Evolutionary conservation across 2,329 filamentous ascomycete genomes (phyloP).

Genomic region (Cryphonectria carpinicola): DNA sequence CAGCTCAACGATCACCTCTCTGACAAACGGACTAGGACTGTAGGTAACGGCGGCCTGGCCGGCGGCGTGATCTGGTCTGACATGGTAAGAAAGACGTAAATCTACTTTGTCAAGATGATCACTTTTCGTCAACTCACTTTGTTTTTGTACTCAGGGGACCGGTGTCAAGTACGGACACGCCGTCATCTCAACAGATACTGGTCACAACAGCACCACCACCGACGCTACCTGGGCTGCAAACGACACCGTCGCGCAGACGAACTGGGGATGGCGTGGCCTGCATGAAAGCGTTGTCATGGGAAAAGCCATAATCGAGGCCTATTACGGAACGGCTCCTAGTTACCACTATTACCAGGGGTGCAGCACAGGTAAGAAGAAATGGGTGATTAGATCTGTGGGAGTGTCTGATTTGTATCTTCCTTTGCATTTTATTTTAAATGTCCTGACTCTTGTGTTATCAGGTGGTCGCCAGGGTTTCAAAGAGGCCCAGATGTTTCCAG

Average conservation of each 20-base stretch:
- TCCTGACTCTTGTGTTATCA: not conserved
- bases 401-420: too few species aligned
- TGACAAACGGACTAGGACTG: not conserved
- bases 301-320: conserved; percentile 50
- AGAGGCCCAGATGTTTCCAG: conserved; percentile 54
- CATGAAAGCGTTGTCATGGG: conserved; percentile 53
- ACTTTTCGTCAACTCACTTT: not conserved
- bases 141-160: not conserved
- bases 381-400: not conserved
- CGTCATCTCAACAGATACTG: conserved; percentile 45
- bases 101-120: too few species aligned
- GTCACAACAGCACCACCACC: conserved; percentile 38
- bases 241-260: not conserved
- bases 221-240: conserved; percentile 41
- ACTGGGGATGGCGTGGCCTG: conserved; percentile 43
- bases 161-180: conserved; percentile 42
- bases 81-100: conserved; percentile 24
- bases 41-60: conserved; percentile 39
- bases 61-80: conserved; percentile 33
- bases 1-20: not conserved
- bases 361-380: conserved; percentile 42
- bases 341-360: conserved; percentile 58
- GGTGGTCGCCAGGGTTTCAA: conserved; percentile 63
- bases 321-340: conserved; percentile 45
- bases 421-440: too few species aligned